Conservation (phyloP, 805 yeast species). For the Yarrowia bubula region DNA sequence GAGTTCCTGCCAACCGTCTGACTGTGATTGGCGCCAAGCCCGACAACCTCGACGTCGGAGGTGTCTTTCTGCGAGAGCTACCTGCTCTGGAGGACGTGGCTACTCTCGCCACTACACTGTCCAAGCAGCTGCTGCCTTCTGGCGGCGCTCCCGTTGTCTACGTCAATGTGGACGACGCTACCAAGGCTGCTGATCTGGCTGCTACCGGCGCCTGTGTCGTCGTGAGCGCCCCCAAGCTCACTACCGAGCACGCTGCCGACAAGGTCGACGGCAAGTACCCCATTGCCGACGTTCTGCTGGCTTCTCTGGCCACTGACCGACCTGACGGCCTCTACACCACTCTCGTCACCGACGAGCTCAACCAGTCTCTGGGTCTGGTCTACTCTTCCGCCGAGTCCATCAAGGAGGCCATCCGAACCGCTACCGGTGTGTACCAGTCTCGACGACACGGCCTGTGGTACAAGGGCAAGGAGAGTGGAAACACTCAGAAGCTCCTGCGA, state of each 20-base stretch:
- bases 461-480: slow-evolving; percentile 96
- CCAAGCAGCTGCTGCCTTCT: slow-evolving; percentile 13
- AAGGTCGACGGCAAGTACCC: slow-evolving; percentile 35
- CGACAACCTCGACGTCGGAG: slow-evolving; percentile 25
- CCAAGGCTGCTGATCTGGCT: neutral
- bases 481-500: slow-evolving; percentile 71
- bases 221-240: neutral
- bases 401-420: slow-evolving; percentile 72
- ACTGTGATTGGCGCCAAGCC: slow-evolving; percentile 37
- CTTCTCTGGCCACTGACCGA: slow-evolving; percentile 72
- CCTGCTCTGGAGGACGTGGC: slow-evolving; percentile 23
- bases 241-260: slow-evolving; percentile 16
- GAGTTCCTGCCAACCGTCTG: slow-evolving; percentile 54
- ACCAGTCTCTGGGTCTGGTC: slow-evolving; percentile 81
- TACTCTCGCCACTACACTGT: neutral
- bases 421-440: slow-evolving; percentile 90
- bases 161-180: slow-evolving; percentile 31
- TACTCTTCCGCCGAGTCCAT: slow-evolving; percentile 85
- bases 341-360: slow-evolving; percentile 65
- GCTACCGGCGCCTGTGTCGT: slow-evolving; percentile 18
- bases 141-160: slow-evolving; percentile 30
- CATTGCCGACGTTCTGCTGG: slow-evolving; percentile 48
- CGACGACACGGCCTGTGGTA: slow-evolving; percentile 90
- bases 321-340: slow-evolving; percentile 83
- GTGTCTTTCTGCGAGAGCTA: slow-evolving; percentile 26